A percentile compares a stretch with the other conserved stretches of the same genome.
These are phyloP conservation scores for Coelastrella sp. DNA, from an alignment of 139 green algal species.

Conservation along the genomic window DNA sequence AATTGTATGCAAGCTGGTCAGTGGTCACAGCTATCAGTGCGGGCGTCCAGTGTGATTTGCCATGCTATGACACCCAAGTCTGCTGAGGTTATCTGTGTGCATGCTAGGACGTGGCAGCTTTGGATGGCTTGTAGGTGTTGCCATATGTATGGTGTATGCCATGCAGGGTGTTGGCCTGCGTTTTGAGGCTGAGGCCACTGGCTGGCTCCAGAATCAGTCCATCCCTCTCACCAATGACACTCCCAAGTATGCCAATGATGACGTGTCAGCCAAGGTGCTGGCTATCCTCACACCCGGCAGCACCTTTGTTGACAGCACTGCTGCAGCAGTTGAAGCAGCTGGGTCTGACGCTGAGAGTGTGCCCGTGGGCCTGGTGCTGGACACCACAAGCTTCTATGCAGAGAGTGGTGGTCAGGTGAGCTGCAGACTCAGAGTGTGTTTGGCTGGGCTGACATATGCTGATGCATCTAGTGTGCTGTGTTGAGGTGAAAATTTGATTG, in stretches of 20 bases:
- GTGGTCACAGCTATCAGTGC: no score
- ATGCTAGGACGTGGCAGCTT: no score
- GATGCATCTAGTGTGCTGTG: no score
- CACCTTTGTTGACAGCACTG: conserved; percentile 81
- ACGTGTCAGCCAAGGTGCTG: conserved; percentile 73
- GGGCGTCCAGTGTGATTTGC: no score
- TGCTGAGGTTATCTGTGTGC: no score
- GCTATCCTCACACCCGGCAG: conserved; percentile 79
- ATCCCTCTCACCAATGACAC: conserved; percentile 85
- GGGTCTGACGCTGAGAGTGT: conserved; percentile 50
- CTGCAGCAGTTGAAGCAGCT: conserved; percentile 1
- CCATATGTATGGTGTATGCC: not conserved
- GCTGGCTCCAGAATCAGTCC: conserved; percentile 77
- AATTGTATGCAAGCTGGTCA: no score
- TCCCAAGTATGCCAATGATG: conserved; percentile 85
- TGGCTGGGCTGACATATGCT: no score
- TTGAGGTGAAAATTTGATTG: no score
- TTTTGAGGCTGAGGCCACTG: conserved; percentile 92
- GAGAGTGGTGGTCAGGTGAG: conserved; percentile 91
- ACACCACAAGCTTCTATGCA: conserved; percentile 94
- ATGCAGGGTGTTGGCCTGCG: conserved; percentile 69
- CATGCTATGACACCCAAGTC: no score
- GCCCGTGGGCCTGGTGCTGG: conserved; percentile 90
- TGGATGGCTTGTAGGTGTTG: not conserved
- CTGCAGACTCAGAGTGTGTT: not conserved